Base-by-base conservation (phyloP, 2,329 filamentous ascomycete genomes). In the Stachybotrys chartarum region DNA sequence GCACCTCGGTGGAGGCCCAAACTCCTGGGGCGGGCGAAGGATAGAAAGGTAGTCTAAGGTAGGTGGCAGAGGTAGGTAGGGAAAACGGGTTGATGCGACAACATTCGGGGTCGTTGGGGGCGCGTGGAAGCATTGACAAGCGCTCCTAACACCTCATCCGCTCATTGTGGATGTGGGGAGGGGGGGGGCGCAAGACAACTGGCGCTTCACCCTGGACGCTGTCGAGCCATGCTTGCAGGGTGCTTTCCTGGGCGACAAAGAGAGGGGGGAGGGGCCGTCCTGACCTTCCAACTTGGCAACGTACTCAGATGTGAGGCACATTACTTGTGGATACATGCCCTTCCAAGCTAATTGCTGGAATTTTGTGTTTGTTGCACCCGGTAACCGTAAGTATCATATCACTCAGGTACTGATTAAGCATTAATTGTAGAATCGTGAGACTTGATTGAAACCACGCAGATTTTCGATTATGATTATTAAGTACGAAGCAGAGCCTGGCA, bases 1-100 rank as follows among this genome's bases (percentile, higher is more conserved):
- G 59, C 60, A 61, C 59, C 57, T 59, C 39, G 55, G 56, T 59
- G 59, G 57, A 57, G 56, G 58, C 59, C 61, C 57, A 59, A 59
- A 44, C 35, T 32, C 51, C 51, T 18, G 51, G 42, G 51, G 51
- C 32, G 18, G 49, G 2, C 7, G 30, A 51, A 51, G 31, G 12
- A 24, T 50, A 24, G 24, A 24, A 4, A 24, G 24, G 4, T 24
- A 24, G 24, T 24, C 24, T 24, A 24, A 24, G 24, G 47, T 51
- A 55, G 51, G 53, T 55, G 30, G 42, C 47, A 24, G 24, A 31
- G 54, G 39, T 39, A 32, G 24, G 24, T 24, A 24, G 24, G 4
- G 24, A 24, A 24, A 24, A 24, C 35, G 35, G 35, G 14, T 42
- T 10, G 35, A 42, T 42, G 35, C 35, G 35, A 42, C 35, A 42